A percentile compares a stretch with the other conserved stretches of the same genome.
Conservation (phyloP, 148 eudicot species). For the Cornus controversa region DNA sequence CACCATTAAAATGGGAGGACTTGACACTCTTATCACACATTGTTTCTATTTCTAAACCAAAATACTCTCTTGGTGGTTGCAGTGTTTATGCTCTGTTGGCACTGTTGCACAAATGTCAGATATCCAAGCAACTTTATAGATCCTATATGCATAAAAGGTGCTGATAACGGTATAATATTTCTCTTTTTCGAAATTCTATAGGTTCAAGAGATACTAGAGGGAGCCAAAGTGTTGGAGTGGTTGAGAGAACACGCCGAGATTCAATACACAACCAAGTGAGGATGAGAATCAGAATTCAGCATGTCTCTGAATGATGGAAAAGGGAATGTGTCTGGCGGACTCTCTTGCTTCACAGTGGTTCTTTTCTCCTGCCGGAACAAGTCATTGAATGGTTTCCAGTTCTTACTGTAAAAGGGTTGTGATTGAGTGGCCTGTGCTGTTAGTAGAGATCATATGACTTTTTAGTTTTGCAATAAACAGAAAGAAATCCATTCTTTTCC, state of each 20-base stretch:
- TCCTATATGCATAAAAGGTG: neutral
- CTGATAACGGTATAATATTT: neutral
- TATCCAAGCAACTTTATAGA: too few relatives aligned
- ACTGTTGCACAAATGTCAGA: too few relatives aligned
- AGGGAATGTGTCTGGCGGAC: neutral
- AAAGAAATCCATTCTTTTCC: too few relatives aligned
- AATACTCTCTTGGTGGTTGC: neutral
- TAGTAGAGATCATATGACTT: neutral
- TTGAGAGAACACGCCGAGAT: conserved; percentile 70
- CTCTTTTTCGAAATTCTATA: conserved; percentile 16
- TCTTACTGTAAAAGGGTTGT: neutral
- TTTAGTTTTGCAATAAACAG: neutral
- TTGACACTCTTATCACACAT: neutral
- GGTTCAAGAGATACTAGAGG: conserved; percentile 94
- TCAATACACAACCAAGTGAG: conserved; percentile 39
- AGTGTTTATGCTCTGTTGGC: neutral
- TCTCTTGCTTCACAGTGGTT: neutral
- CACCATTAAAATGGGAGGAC: neutral
- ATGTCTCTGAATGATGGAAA: neutral
- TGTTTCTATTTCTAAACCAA: neutral
- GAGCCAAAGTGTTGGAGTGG: conserved; percentile 98
- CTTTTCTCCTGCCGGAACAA: neutral
- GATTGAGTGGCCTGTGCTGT: neutral
- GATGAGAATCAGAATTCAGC: neutral
- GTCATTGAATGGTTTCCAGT: neutral